Evolutionary conservation across 2,329 filamentous ascomycete genomes (phyloP).

Genomic region (Ustulina deusta): DNA sequence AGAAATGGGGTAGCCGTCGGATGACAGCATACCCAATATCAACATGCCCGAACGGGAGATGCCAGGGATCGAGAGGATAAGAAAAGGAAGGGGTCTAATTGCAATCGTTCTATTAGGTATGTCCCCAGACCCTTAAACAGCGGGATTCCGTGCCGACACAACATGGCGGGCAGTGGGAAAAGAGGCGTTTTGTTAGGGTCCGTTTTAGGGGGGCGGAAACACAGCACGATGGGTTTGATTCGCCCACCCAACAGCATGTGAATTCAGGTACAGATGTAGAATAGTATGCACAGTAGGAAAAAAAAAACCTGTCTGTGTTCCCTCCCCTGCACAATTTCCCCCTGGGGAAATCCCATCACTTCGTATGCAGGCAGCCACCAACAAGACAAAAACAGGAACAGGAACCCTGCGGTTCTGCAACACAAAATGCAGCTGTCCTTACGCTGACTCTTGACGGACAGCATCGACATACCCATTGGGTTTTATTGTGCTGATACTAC

Average conservation of each 20-base stretch:
- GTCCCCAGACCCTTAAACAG: conserved; percentile 7
- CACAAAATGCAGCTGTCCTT: conserved; percentile 17
- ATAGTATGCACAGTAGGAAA: conserved; percentile 4
- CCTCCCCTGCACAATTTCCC: conserved; percentile 28
- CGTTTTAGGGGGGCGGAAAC: conserved; percentile 11
- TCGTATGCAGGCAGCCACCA: conserved; percentile 34
- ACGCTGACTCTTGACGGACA: conserved; percentile 9
- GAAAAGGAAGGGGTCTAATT: not conserved
- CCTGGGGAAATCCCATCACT: conserved; percentile 29
- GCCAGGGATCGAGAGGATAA: not conserved
- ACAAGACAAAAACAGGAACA: conserved; percentile 29
- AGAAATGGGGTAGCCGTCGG: conserved; percentile 18
- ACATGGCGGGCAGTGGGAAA: conserved; percentile 19
- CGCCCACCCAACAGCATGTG: conserved; percentile 5
- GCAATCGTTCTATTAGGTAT: not conserved
- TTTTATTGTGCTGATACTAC: conserved; percentile 5
- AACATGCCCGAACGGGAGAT: conserved; percentile 21
- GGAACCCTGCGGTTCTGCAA: conserved; percentile 29
- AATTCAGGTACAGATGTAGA: conserved; percentile 15
- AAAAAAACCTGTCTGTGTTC: conserved; percentile 22
- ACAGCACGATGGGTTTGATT: conserved; percentile 19
- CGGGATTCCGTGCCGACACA: conserved; percentile 19
- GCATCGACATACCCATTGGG: conserved; percentile 12
- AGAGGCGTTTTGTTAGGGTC: conserved; percentile 6
- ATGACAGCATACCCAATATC: conserved; percentile 16